Evolutionary conservation across 108 stramenopile genomes (phyloP), one percentile per base, ranked within the genome.

Genomic region (Mediolabrus comicus): DNA sequence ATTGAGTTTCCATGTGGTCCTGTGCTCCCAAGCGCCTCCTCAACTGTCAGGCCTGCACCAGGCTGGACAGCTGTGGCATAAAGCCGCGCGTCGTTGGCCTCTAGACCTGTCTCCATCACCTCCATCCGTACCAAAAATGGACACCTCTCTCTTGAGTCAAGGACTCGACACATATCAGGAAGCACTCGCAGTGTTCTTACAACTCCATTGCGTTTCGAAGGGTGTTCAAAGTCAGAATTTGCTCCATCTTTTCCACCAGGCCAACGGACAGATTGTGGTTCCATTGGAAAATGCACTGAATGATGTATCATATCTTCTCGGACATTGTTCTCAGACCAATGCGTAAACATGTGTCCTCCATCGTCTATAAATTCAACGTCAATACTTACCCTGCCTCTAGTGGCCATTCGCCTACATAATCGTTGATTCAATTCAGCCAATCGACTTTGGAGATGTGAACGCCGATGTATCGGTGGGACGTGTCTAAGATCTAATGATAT

Each of bases 41-140:
- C 86, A 2, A 94, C 53, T 26, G 93, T 90, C 11, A 89, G 72
- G 55, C 89, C 90, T 22, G 84, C 79, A 38, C 86, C 86, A 22
- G 72, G 60, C 27, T 28, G 19, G 0, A 51, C 67, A 59, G 63
- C 67, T 4, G 33, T 16, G 6, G 87, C 85, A 78, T 92, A 94
- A 33, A 94, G 63, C n/a, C 90, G 73, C 22, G 93, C 87, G 66
- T 94, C 93, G 53, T 79, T 84, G n/a, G 90, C 90, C 14, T 83
- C 85, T 53, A 94, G 67, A 8, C 86, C 86, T 16, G 90, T 90
- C 38, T 94, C 90, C 11, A 72, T 87, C 3, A 94, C 90, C 62
- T 94, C 93, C 53, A 91, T 70, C 65, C 86, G 87, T 8, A 94
- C 86, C 28, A 94, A 58, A 58, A 83, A 91, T 1, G 93, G 93